Base-by-base conservation (phyloP, 163 green algal species). In the Trebouxia gelatinosa region DNA sequence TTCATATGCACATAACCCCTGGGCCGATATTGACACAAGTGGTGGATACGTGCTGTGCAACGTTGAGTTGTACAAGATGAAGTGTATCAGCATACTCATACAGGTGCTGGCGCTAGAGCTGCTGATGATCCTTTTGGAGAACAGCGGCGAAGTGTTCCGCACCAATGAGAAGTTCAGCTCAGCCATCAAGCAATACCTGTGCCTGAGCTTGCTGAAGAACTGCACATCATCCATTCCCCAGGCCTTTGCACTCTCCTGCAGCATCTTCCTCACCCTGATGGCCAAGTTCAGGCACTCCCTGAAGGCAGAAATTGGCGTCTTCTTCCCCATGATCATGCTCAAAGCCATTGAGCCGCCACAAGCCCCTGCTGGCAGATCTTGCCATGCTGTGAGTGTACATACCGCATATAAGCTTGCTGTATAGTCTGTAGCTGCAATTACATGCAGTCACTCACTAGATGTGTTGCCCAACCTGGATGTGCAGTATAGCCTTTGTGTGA, bases 321-420 rank as follows among this genome's bases (percentile, higher is more conserved):
- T 99, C 86, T 98, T 97, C 84, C 95, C 96, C 75, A 96, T 98
- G 90, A 94, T 99, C 51, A 77, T 98, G 74, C 89, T 99, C 59
- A 94, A 94, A 39, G 84, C 91, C 35, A 89, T 99, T 59, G 96
- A 99, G 84, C 87, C 91, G 3, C 75, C 85, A 23, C 57, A 76
- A 17, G 67, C 31, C 19, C 76, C 70, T 21, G 29, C 79, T 43
- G 81, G 77, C 31, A 72, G n/a, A n/a, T n/a, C n/a, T n/a, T n/a
- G n/a, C n/a, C 78, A n/a, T n/a, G n/a, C n/a, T 0, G 32, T 51
- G 67, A 74, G 82, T 86, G 50, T 11, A 57, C 39, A 26, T n/a
- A n/a, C n/a, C n/a, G n/a, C n/a, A n/a, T n/a, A n/a, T n/a, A n/a
- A n/a, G n/a, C n/a, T n/a, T n/a, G n/a, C n/a, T n/a, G n/a, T n/a